Percentiles rank a stretch among this genome's conserved stretches.
Conservation (phyloP, 2,329 filamentous ascomycete species). For the Aspergillus fumigatus region DNA sequence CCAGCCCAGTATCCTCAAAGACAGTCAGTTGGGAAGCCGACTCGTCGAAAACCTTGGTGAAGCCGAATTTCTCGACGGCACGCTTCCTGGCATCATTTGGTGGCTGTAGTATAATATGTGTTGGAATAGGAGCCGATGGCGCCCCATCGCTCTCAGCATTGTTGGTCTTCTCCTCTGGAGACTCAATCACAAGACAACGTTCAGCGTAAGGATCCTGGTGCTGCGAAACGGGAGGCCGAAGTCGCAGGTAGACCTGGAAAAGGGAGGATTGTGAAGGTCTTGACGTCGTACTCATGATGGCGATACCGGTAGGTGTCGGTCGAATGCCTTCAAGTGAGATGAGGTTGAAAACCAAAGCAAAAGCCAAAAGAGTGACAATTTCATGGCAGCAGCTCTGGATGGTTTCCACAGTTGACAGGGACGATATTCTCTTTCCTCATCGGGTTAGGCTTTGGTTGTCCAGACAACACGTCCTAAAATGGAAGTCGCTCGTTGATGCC, state of each 20-base stretch:
- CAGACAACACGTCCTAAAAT: constrained; percentile 10
- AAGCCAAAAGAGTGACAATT: neutral
- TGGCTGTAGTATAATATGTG: constrained; percentile 72
- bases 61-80: constrained; percentile 88
- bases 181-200: constrained; percentile 76
- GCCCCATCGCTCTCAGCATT: constrained; percentile 35
- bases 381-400: neutral
- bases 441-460: constrained; percentile 12
- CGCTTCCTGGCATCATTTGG: constrained; percentile 77
- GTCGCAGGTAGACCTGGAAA: constrained; percentile 86
- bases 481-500: constrained; percentile 2
- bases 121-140: constrained; percentile 41
- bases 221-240: constrained; percentile 60
- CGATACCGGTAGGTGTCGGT: constrained; percentile 1
- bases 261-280: constrained; percentile 56
- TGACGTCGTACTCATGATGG: constrained; percentile 36
- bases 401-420: constrained; percentile 1
- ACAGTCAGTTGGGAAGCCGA: constrained; percentile 78
- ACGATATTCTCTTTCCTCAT: constrained; percentile 8
- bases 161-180: constrained; percentile 34
- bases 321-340: neutral
- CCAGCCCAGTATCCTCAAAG: constrained; percentile 73
- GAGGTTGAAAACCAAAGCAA: neutral
- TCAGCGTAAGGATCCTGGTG: constrained; percentile 43
- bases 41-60: constrained; percentile 90